A percentile compares a stretch with the other conserved stretches of the same genome.
phyloP scores from a whole-genome alignment of 371 early-diverging fungal species.

The Parasitella parasitica region DNA sequence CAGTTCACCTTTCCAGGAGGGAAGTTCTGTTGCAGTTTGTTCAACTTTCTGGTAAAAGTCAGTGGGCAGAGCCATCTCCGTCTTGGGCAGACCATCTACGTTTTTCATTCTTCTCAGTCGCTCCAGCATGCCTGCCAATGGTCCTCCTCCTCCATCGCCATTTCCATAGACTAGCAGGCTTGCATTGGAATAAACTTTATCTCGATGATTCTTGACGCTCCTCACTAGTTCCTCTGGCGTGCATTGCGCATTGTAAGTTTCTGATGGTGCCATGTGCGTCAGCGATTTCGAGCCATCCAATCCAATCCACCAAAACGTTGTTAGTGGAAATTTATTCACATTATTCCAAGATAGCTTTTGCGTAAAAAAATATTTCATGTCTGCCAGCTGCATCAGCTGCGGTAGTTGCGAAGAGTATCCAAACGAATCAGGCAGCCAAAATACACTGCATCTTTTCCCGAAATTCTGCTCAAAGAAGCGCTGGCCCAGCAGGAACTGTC shows the following conservation, averaged over 20 bases:
- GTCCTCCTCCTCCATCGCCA: constrained; percentile 98
- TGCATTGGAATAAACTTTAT: constrained; percentile 78
- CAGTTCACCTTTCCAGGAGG: constrained; percentile 91
- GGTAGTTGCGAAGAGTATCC: constrained; percentile 63
- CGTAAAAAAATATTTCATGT: constrained; percentile 90
- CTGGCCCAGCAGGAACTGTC: constrained; percentile 93
- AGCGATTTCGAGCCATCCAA: constrained; percentile 36
- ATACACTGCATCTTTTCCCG: constrained; percentile 74
- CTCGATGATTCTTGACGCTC: constrained; percentile 78
- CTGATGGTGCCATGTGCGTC: constrained; percentile 40
- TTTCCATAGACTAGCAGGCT: constrained; percentile 89
- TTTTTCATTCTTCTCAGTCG: constrained; percentile 72
- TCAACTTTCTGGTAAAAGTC: constrained; percentile 82
- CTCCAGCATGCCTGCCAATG: constrained; percentile 80
- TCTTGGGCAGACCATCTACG: constrained; percentile 74
- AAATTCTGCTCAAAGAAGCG: constrained; percentile 81
- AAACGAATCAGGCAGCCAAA: constrained; percentile 94
- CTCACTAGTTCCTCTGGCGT: constrained; percentile 34
- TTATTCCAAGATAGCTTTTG: constrained; percentile 97
- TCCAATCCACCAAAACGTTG: constrained; percentile 78
- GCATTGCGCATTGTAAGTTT: constrained; percentile 40
- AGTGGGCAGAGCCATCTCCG: constrained; percentile 68
- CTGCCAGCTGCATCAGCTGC: constrained; percentile 78
- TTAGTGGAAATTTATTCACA: constrained; percentile 94
- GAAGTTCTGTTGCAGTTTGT: constrained; percentile 62